phyloP scores from a whole-genome alignment of 805 yeast genomes.

The Wickerhamiella spandovensis region DNA sequence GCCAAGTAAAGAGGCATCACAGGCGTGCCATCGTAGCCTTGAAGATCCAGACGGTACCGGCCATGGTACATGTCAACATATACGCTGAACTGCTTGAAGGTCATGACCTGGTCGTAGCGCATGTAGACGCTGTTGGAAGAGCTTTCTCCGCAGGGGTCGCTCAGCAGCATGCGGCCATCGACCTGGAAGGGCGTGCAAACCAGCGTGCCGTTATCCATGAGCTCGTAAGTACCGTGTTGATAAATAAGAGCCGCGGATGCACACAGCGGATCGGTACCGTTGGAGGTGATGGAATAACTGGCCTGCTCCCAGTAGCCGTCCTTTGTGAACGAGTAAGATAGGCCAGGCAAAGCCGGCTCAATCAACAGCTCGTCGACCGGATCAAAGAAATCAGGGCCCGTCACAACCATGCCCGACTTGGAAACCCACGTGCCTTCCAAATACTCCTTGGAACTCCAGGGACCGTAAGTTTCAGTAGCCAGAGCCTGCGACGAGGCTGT shows the following conservation, averaged over 20 bases:
- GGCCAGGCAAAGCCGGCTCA: constrained; percentile 94
- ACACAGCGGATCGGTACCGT: constrained; percentile 49
- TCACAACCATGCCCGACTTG: constrained; percentile 84
- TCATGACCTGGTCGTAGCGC: constrained; percentile 57
- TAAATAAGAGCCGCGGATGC: constrained; percentile 68
- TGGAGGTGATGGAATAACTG: constrained; percentile 46
- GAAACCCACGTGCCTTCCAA: constrained; percentile 91
- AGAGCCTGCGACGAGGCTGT: not conserved
- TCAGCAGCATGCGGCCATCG: constrained; percentile 84
- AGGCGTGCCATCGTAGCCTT: constrained; percentile 57
- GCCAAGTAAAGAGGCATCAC: constrained; percentile 85
- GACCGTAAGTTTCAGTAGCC: constrained; percentile 10
- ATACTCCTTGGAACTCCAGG: constrained; percentile 17
- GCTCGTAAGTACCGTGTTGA: constrained; percentile 78
- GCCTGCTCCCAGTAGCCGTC: constrained; percentile 93
- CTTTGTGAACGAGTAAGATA: constrained; percentile 79
- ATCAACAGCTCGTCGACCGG: constrained; percentile 89
- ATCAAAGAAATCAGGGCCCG: constrained; percentile 89
- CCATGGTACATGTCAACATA: constrained; percentile 73
- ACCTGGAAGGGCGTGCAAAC: constrained; percentile 59
- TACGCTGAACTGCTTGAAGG: constrained; percentile 44
- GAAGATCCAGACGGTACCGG: constrained; percentile 57
- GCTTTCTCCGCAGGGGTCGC: constrained; percentile 56
- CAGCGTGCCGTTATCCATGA: constrained; percentile 51
- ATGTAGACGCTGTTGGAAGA: constrained; percentile 39